Evolutionary conservation across 139 green algal species (phyloP).

Genomic region (Yamagishiella unicocca): DNA sequence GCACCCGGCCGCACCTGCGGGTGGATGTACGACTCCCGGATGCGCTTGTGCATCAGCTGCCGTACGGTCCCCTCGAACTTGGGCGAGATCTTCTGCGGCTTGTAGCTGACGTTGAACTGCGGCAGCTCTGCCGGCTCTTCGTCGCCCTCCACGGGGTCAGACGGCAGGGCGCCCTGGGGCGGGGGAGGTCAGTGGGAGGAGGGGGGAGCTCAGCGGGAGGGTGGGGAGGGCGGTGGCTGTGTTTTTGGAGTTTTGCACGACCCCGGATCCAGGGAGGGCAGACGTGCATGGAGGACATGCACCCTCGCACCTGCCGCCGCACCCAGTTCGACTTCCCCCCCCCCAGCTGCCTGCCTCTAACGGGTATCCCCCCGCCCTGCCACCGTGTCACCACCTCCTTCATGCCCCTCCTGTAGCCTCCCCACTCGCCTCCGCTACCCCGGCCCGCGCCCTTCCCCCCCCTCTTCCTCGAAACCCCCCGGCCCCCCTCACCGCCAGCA

Average conservation of each 20-base stretch:
- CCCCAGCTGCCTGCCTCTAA: too few relatives aligned
- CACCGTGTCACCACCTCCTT: too few relatives aligned
- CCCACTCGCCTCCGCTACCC: background rate
- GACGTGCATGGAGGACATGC: too few relatives aligned
- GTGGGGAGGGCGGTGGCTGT: background rate
- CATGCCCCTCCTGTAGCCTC: background rate
- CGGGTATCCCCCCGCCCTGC: too few relatives aligned
- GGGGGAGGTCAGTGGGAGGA: background rate
- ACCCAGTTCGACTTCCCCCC: too few relatives aligned
- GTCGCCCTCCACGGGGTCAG: slow-evolving; percentile 64
- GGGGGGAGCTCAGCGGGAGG: too few relatives aligned
- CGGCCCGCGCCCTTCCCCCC: slow-evolving; percentile 54
- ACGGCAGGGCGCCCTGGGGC: slow-evolving; percentile 44
- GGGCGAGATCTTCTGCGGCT: slow-evolving; percentile 99
- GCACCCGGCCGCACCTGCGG: slow-evolving; percentile 82
- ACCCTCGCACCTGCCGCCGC: too few relatives aligned
- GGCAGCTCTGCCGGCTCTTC: slow-evolving; percentile 78
- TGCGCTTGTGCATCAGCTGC: slow-evolving; percentile 96
- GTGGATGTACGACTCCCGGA: slow-evolving; percentile 94
- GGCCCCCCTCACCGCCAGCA: slow-evolving; percentile 80
- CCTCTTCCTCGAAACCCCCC: slow-evolving; percentile 81
- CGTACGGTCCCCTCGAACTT: slow-evolving; percentile 96
- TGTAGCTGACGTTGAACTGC: slow-evolving; percentile 88
- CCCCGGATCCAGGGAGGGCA: too few relatives aligned
- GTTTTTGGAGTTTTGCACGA: background rate